These are phyloP conservation scores for Lepraria neglecta DNA, from an alignment of 495 filamentous ascomycete species.

Conservation along the genomic window DNA sequence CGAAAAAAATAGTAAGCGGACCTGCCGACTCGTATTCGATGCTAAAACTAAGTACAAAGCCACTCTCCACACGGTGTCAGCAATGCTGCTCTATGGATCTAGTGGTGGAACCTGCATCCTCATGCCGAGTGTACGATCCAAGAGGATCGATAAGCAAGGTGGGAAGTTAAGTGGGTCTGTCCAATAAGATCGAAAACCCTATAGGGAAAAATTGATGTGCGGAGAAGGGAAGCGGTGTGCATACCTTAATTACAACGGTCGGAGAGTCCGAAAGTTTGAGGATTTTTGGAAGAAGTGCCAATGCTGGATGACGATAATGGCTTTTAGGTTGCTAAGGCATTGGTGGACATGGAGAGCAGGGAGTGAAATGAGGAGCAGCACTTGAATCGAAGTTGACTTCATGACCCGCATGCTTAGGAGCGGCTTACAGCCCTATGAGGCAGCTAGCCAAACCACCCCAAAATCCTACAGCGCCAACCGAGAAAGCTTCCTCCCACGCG, in stretches of 20 bases:
- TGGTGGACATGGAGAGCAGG: neutral
- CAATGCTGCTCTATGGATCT: neutral
- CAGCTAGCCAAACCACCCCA: neutral
- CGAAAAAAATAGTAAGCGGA: neutral
- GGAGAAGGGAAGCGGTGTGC: slow-evolving; percentile 9
- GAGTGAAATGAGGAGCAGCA: neutral
- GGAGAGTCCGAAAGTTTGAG: neutral
- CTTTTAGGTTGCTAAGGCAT: neutral
- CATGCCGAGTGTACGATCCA: neutral
- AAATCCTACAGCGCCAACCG: slow-evolving; percentile 2
- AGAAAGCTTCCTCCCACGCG: slow-evolving; percentile 6
- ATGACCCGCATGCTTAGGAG: slow-evolving; percentile 4
- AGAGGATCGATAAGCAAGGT: slow-evolving; percentile 9
- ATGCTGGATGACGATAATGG: neutral
- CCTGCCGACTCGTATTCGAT: slow-evolving; percentile 1
- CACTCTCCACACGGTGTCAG: neutral
- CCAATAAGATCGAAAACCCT: neutral
- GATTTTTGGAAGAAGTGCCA: neutral
- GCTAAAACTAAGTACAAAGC: neutral
- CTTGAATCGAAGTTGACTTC: neutral
- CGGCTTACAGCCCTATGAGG: slow-evolving; percentile 5
- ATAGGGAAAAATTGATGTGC: neutral
- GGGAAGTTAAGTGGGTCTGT: neutral
- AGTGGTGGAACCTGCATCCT: neutral
- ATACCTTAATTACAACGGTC: neutral